Percentiles rank a stretch among this genome's conserved stretches.
These are phyloP conservation scores for Fragaria ananassa DNA, from an alignment of 306 rosid genomes.

Conservation along the genomic window DNA sequence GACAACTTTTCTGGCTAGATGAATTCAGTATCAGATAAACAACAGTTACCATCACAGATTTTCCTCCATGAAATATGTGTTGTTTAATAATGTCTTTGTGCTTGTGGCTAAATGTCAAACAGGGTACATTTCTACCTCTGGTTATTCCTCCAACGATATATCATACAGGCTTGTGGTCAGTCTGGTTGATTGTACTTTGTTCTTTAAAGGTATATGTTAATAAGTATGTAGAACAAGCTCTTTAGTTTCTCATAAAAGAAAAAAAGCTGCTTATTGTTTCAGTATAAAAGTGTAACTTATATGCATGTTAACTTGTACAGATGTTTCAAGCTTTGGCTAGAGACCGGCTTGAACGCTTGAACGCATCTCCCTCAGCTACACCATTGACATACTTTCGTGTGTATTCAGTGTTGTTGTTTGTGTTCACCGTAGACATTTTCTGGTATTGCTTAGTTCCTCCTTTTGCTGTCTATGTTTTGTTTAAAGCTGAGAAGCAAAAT, in stretches of 20 bases:
- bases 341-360: constrained; percentile 86
- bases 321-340: constrained; percentile 99
- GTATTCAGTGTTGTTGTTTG: constrained; percentile 75
- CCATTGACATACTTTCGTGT: constrained; percentile 89
- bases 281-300: constrained; percentile 8
- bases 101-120: constrained; percentile 27
- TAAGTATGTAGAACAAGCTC: constrained; percentile 1
- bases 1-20: neutral
- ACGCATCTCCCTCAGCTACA: constrained; percentile 96
- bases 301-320: constrained; percentile 46
- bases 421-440: constrained; percentile 66
- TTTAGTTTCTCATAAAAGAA: neutral
- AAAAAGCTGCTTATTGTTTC: constrained; percentile 8
- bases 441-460: constrained; percentile 52
- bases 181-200: constrained; percentile 88
- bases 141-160: constrained; percentile 82
- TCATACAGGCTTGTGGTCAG: constrained; percentile 83
- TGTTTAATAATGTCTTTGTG: constrained; percentile 13
- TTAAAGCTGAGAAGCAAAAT: neutral
- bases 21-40: neutral
- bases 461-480: neutral
- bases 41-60: neutral
- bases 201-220: constrained; percentile 68
- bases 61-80: neutral
- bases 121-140: constrained; percentile 90